These are phyloP conservation scores for Solanum chiquidenum DNA, from an alignment of 257 asterid genomes.

Conservation along the genomic window DNA sequence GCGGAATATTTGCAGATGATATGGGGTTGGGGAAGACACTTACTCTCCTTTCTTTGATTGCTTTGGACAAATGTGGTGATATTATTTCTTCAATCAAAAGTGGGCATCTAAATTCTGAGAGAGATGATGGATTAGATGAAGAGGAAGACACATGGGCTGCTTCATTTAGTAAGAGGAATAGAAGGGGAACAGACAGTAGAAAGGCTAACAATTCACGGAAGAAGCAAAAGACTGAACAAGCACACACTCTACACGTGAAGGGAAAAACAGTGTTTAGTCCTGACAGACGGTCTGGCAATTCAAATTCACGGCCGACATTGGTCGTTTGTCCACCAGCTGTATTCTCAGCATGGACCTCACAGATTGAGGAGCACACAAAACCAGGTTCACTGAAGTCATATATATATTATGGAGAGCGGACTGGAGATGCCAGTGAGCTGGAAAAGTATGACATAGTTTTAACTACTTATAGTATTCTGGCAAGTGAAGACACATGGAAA, in stretches of 20 bases:
- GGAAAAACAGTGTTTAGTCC: constrained; percentile 5
- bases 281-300: background rate
- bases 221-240: constrained; percentile 15
- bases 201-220: constrained; percentile 3
- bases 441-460: constrained; percentile 53
- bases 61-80: constrained; percentile 40
- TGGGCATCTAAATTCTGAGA: constrained; percentile 13
- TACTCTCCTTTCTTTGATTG: constrained; percentile 65
- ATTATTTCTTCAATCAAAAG: constrained; percentile 4
- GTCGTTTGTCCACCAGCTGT: constrained; percentile 79
- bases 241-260: background rate
- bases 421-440: constrained; percentile 46
- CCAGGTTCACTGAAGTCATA: constrained; percentile 49
- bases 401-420: constrained; percentile 68
- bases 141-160: constrained; percentile 1
- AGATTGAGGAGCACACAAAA: constrained; percentile 61
- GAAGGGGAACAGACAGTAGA: constrained; percentile 31
- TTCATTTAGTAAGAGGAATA: constrained; percentile 4
- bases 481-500: constrained; percentile 35
- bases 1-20: constrained; percentile 86
- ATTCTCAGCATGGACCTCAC: constrained; percentile 63
- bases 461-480: constrained; percentile 62
- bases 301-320: constrained; percentile 31
- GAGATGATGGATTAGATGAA: constrained; percentile 15
- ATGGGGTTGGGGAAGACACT: constrained; percentile 94